phyloP scores from a whole-genome alignment of 257 asterid species.

The Buddleja alternifolia region DNA sequence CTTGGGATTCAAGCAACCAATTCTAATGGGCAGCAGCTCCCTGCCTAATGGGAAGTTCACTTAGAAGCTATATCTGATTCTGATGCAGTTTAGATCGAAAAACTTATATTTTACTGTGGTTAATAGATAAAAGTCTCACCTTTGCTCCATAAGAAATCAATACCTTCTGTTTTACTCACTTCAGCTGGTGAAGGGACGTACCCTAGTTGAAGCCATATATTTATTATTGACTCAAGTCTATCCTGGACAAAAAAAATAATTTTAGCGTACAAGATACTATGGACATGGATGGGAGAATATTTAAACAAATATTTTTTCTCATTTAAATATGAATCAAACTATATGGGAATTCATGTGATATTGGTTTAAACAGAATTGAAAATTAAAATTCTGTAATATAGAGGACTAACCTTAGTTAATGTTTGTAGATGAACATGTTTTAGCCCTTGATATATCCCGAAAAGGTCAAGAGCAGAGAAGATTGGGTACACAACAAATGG shows the following conservation, averaged over 20 bases:
- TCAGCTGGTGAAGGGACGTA: conserved; percentile 90
- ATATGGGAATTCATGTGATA: background rate
- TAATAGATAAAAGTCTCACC: conserved; percentile 42
- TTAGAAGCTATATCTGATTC: conserved; percentile 27
- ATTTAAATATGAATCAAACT: background rate
- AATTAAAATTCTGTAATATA: conserved; percentile 8
- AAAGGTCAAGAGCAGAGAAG: conserved; percentile 78
- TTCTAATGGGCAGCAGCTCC: conserved; percentile 68
- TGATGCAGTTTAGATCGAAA: conserved; percentile 22
- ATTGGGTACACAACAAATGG: conserved; percentile 83
- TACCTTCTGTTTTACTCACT: conserved; percentile 80
- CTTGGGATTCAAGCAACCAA: conserved; percentile 71
- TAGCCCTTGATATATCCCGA: conserved; percentile 87
- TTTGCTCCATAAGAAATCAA: conserved; percentile 55
- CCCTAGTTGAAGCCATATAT: conserved; percentile 60
- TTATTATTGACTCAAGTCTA: conserved; percentile 80
- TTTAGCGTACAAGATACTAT: too few species aligned
- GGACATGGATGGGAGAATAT: too few species aligned
- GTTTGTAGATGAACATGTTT: conserved; percentile 96
- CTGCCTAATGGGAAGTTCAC: conserved; percentile 54
- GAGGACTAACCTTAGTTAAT: conserved; percentile 76
- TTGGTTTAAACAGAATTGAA: conserved; percentile 3
- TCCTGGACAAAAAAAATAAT: conserved; percentile 82
- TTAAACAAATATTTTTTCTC: too few species aligned
- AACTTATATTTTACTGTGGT: background rate